phyloP scores from a whole-genome alignment of 306 rosid genomes.

The Malus asiatica region DNA sequence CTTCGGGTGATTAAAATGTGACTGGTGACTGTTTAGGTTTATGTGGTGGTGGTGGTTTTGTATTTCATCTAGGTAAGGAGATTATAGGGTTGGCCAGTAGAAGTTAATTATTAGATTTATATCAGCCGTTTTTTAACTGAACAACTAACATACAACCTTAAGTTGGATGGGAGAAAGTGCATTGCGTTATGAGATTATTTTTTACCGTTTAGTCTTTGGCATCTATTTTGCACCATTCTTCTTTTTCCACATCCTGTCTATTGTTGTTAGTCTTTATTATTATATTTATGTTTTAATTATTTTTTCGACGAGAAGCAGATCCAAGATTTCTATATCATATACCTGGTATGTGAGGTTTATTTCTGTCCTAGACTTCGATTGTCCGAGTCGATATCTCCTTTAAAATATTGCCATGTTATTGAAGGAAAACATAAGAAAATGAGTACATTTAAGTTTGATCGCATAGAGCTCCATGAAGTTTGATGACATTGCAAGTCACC shows the following conservation, averaged over 20 bases:
- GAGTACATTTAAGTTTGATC: not conserved
- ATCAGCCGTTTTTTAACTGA: not conserved
- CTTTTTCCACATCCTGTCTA: not conserved
- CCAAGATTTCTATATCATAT: not conserved
- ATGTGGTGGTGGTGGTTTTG: not conserved
- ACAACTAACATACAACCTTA: not conserved
- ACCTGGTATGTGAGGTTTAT: not conserved
- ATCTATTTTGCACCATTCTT: not conserved
- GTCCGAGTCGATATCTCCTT: not conserved
- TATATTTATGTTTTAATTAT: not conserved
- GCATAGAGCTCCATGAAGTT: not conserved
- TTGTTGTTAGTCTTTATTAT: not conserved
- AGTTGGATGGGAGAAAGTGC: not conserved
- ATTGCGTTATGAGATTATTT: not conserved
- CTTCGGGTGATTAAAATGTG: not conserved
- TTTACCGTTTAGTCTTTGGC: not conserved
- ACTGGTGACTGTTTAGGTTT: not conserved
- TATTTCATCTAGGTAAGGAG: not conserved
- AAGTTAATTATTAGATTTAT: not conserved
- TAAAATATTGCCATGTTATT: not conserved
- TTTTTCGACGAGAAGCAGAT: not conserved
- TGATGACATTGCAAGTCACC: constrained; percentile 17
- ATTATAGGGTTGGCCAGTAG: not conserved
- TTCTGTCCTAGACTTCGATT: not conserved
- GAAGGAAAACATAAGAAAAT: not conserved